These are phyloP conservation scores for Fusarium ambrosium DNA, from an alignment of 2,329 filamentous ascomycete species.

Conservation along the genomic window DNA sequence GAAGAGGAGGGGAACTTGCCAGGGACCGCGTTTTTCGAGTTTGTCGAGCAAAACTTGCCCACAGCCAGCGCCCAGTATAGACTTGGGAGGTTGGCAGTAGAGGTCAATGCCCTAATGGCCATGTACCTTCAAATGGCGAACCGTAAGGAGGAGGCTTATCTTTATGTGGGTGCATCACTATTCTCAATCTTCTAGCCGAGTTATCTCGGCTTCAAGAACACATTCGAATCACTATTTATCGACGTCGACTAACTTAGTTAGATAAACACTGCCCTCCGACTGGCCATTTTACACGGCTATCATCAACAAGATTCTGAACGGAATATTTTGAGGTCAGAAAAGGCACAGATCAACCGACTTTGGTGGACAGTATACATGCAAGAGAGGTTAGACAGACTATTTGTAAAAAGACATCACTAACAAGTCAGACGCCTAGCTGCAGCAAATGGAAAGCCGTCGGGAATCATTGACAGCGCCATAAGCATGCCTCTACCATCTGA, in stretches of 20 bases:
- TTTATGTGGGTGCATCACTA: background rate
- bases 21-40: background rate
- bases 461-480: background rate
- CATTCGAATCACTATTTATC: no score
- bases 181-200: no score
- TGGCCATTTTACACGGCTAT: background rate
- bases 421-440: background rate
- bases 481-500: background rate
- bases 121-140: constrained; percentile 23
- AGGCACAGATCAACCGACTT: background rate
- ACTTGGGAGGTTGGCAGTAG: constrained; percentile 7
- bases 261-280: background rate
- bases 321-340: background rate
- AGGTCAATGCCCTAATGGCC: constrained; percentile 18
- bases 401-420: background rate
- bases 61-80: background rate
- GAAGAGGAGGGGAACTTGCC: background rate
- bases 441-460: background rate
- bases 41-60: background rate
- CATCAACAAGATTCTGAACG: background rate
- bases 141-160: constrained; percentile 17
- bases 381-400: background rate
- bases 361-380: constrained; percentile 1
- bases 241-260: accelerated
- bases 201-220: no score